A percentile compares a stretch with the other conserved stretches of the same genome.
phyloP scores from a whole-genome alignment of 305 asterid species.

The Fraxinus baroniana region DNA sequence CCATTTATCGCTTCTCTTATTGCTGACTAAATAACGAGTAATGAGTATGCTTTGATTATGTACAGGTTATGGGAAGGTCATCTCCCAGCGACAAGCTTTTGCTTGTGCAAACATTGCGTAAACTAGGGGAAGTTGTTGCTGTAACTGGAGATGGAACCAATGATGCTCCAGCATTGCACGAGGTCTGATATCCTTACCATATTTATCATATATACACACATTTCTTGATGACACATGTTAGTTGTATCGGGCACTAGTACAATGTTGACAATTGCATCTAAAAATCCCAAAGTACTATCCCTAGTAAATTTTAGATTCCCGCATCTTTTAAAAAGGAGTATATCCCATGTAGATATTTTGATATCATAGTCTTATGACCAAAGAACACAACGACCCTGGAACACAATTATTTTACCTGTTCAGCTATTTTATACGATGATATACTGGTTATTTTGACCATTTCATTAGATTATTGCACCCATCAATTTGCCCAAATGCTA shows the following conservation, averaged over 20 bases:
- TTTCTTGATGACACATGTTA: neutral
- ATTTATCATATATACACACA: neutral
- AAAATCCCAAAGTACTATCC: neutral
- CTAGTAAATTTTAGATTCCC: neutral
- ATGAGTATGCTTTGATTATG: constrained; percentile 22
- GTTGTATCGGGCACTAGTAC: neutral
- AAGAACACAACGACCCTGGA: neutral
- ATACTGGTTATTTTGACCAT: neutral
- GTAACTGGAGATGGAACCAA: constrained; percentile 99
- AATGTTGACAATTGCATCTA: neutral
- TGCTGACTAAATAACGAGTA: constrained; percentile 16
- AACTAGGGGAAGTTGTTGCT: constrained; percentile 91
- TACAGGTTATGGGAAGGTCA: constrained; percentile 93
- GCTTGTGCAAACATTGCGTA: constrained; percentile 88
- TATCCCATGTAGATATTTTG: neutral
- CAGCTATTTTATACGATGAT: neutral
- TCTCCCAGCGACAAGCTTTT: constrained; percentile 94
- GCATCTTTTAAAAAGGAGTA: neutral
- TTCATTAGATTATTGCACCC: neutral
- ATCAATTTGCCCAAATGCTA: neutral
- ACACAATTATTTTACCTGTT: neutral
- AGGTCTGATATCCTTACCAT: constrained; percentile 47
- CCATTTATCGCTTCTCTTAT: neutral
- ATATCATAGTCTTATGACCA: neutral
- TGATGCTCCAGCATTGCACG: constrained; percentile 98